Percentiles rank a stretch among this genome's conserved stretches.
Conservation (phyloP, 768 basidiomycete species). For the Rhodocollybia butyracea region DNA sequence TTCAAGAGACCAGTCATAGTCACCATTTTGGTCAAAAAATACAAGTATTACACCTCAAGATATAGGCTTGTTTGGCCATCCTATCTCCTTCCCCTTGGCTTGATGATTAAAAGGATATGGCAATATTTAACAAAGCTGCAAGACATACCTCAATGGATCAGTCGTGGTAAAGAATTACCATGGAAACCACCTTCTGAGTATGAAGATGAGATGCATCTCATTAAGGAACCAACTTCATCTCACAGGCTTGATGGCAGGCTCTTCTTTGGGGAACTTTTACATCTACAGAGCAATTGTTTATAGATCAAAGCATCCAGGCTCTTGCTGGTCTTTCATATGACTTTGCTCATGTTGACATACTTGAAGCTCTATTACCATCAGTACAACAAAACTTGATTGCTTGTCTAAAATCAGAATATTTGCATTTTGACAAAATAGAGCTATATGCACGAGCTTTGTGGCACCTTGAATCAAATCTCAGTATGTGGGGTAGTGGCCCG, state of each 20-base stretch:
- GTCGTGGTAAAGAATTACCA: not conserved
- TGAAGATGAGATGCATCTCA: not conserved
- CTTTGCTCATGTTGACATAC: not conserved
- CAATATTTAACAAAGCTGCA: not conserved
- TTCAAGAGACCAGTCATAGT: no score
- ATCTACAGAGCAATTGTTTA: constrained; percentile 9
- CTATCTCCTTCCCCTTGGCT: not conserved
- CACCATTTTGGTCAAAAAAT: not conserved
- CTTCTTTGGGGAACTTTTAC: constrained; percentile 8
- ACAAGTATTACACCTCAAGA: not conserved
- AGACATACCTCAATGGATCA: not conserved
- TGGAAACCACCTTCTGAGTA: not conserved
- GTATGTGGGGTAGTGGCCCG: not conserved
- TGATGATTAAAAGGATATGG: not conserved
- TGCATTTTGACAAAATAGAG: constrained; percentile 8
- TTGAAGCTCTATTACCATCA: not conserved
- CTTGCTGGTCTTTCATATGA: not conserved
- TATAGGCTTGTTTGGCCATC: not conserved
- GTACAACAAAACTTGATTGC: not conserved
- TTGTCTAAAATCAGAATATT: not conserved
- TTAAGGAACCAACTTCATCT: constrained; percentile 6
- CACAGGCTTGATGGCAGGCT: constrained; percentile 12
- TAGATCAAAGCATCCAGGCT: not conserved
- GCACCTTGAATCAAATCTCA: constrained; percentile 11
- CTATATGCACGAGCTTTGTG: constrained; percentile 9